Percentiles rank a stretch among this genome's conserved stretches.
phyloP scores from a whole-genome alignment of 225 moss, liverwort and hornwort species.

The Asterella californica region DNA sequence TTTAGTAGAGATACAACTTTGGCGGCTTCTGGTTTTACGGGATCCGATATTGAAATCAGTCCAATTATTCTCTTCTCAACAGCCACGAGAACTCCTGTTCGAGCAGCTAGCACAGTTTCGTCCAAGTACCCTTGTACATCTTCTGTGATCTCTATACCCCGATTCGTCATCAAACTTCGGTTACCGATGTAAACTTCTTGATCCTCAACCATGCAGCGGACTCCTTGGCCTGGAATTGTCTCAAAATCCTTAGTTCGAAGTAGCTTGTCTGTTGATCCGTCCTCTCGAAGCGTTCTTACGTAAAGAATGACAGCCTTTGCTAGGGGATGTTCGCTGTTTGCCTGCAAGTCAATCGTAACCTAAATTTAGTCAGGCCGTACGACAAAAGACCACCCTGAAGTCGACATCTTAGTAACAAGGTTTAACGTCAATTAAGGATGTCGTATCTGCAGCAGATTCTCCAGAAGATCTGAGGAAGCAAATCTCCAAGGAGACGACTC shows the following conservation, averaged over 20 bases:
- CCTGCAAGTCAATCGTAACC: conserved; percentile 35
- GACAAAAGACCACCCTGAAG: background rate
- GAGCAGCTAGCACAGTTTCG: conserved; percentile 60
- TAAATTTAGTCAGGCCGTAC: background rate
- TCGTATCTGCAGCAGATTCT: background rate
- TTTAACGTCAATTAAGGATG: background rate
- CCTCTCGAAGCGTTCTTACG: conserved; percentile 43
- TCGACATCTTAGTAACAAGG: background rate
- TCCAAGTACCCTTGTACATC: conserved; percentile 59
- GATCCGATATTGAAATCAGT: conserved; percentile 77
- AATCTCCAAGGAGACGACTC: too few species aligned
- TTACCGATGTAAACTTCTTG: conserved; percentile 71
- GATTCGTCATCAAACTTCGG: conserved; percentile 58
- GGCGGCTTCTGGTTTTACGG: conserved; percentile 86
- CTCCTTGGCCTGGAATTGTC: conserved; percentile 78
- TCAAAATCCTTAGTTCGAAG: conserved; percentile 54
- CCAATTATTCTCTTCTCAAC: conserved; percentile 64
- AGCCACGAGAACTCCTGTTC: conserved; percentile 82
- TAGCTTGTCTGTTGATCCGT: conserved; percentile 19
- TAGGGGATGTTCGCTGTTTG: conserved; percentile 89
- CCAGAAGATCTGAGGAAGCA: background rate
- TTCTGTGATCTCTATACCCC: conserved; percentile 46
- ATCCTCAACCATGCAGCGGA: conserved; percentile 62
- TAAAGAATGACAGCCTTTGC: conserved; percentile 90
- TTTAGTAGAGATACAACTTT: conserved; percentile 57